Evolutionary conservation across 202 grass and related monocot species (phyloP), one percentile per base, ranked within the genome.

Genomic region (Bolboschoenoplectus hybrid): DNA sequence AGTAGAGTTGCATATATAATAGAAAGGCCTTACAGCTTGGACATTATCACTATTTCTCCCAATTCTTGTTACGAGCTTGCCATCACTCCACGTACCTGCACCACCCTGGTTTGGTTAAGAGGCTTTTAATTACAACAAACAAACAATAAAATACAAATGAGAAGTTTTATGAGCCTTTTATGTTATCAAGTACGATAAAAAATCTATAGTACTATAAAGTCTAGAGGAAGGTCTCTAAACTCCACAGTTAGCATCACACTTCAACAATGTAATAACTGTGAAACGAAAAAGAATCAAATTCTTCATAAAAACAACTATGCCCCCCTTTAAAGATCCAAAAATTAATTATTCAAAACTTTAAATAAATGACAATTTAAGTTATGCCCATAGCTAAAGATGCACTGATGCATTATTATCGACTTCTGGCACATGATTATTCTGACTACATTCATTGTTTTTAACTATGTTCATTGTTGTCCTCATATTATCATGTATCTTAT

Each of bases 31-130:
- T 80, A 98, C 96, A 90, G 96, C 93, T 84, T 98, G 93, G 85
- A 98, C 96, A 90, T 86, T 90, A 44, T 92, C 89, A 68, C 93
- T 92, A 84, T 98, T 98, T 92, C 86, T 95, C 84, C 96, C 96
- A 56, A 98, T 98, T 90, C 93, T 91, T 63, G 96, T 98, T 82
- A 98, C 93, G 45, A 98, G 96, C 84, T 98, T 98, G 56, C 96
- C 96, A 83, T 98, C 96, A 86, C 96, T 98, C 96, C 96, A 98
- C 81, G 96, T 98, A 98, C 96, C 96, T 98, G 96, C 96, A 98
- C 96, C 96, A 93, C 96, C 96, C 96, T 98, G 95, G 76, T 97
- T 87, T 84, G 88, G 90, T 79, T 97, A 93, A 93, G 91, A 88
- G 89, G 41, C 70, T 87, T 55, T 61, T 50, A 74, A 81, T 56